Conservation (phyloP, 2,329 filamentous ascomycete genomes). For the Pleomassaria siparia region DNA sequence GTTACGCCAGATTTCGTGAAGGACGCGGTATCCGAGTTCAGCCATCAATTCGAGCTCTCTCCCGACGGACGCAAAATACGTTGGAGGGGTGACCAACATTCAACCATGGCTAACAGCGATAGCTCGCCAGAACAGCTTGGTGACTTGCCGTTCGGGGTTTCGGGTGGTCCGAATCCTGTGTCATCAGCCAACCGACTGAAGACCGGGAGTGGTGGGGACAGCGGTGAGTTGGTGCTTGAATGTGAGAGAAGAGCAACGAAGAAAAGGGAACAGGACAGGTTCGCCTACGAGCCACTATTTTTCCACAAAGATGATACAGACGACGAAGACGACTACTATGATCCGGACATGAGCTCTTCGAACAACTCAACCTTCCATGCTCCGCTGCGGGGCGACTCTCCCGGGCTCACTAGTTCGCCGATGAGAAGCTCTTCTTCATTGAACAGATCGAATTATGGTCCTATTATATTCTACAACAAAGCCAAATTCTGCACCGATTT, state of each 20-base stretch:
- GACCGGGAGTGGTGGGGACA: slow-evolving; percentile 20
- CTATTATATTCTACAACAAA: slow-evolving; percentile 81
- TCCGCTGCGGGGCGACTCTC: slow-evolving; percentile 40
- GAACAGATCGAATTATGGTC: slow-evolving; percentile 65
- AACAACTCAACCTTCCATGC: slow-evolving; percentile 31
- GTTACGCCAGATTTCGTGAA: slow-evolving; percentile 78
- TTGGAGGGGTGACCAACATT: slow-evolving; percentile 71
- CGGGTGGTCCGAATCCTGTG: slow-evolving; percentile 25
- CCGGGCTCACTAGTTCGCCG: slow-evolving; percentile 50
- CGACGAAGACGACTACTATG: slow-evolving; percentile 42
- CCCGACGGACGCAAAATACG: slow-evolving; percentile 75
- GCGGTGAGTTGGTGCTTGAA: slow-evolving; percentile 18
- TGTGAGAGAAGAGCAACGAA: slow-evolving; percentile 21
- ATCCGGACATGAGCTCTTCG: slow-evolving; percentile 29
- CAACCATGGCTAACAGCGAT: slow-evolving; percentile 67
- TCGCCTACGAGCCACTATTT: slow-evolving; percentile 52
- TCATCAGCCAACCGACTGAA: slow-evolving; percentile 33
- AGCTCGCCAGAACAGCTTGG: slow-evolving; percentile 49
- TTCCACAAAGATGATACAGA: slow-evolving; percentile 48
- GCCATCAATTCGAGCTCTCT: slow-evolving; percentile 75
- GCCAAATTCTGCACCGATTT: slow-evolving; percentile 80
- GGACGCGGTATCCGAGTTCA: slow-evolving; percentile 68
- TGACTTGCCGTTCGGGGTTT: slow-evolving; percentile 51
- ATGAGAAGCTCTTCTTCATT: slow-evolving; percentile 48
- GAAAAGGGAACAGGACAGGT: slow-evolving; percentile 34